phyloP scores from a whole-genome alignment of 2,329 filamentous ascomycete genomes.

The Orbilia quercus region DNA sequence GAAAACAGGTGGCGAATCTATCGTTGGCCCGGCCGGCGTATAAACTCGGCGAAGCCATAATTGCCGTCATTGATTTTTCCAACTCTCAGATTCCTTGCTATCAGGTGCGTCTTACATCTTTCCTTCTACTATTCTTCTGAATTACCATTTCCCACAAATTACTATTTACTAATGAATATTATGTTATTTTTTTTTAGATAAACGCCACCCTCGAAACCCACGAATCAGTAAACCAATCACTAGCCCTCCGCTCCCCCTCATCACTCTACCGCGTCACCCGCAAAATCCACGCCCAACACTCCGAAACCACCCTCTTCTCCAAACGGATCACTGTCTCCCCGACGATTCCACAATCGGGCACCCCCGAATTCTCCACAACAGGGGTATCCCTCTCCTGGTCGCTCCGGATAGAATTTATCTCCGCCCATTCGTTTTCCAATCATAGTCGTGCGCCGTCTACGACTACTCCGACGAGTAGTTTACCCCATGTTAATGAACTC shows the following conservation, averaged over 20 bases:
- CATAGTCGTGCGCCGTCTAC: constrained; percentile 59
- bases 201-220: constrained; percentile 85
- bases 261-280: constrained; percentile 89
- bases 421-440: constrained; percentile 68
- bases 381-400: constrained; percentile 90
- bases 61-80: constrained; percentile 84
- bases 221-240: constrained; percentile 80
- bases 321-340: constrained; percentile 82
- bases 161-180: constrained; percentile 4
- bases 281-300: constrained; percentile 79
- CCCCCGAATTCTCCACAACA: constrained; percentile 90
- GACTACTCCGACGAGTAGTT: constrained; percentile 60
- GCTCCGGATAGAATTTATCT: constrained; percentile 90
- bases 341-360: constrained; percentile 83
- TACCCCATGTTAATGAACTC: constrained; percentile 60
- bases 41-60: constrained; percentile 86
- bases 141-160: too few species aligned
- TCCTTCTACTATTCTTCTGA: background rate
- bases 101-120: constrained; percentile 70
- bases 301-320: constrained; percentile 85
- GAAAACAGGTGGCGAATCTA: constrained; percentile 89
- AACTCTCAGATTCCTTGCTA: constrained; percentile 83
- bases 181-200: constrained; percentile 50
- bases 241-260: constrained; percentile 85
- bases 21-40: constrained; percentile 89